These are phyloP conservation scores for Ormosia semicastrata DNA, from an alignment of 306 rosid species.

Conservation along the genomic window DNA sequence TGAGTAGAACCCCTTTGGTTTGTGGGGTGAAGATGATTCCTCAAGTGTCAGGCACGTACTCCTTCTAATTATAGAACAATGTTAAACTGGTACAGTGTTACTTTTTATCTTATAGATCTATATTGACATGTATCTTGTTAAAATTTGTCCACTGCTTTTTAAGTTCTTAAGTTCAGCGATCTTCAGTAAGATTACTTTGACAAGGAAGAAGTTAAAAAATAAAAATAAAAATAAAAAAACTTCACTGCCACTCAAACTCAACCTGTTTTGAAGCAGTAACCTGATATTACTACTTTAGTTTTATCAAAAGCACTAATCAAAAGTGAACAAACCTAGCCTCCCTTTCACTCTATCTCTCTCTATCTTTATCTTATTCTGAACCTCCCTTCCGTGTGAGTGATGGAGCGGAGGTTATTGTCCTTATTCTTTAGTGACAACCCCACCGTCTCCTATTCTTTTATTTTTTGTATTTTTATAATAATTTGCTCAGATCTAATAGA, in stretches of 20 bases:
- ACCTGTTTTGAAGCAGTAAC: background rate
- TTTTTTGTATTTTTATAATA: no score
- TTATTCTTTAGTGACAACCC: no score
- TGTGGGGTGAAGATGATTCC: background rate
- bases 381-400: no score
- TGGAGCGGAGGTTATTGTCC: no score
- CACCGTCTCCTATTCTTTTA: no score
- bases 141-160: background rate
- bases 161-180: background rate
- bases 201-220: background rate
- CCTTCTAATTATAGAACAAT: background rate
- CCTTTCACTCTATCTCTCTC: no score
- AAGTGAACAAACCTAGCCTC: no score
- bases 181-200: background rate
- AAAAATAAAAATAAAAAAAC: background rate
- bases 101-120: background rate
- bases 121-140: background rate
- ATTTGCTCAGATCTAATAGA: no score
- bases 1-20: no score
- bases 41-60: background rate
- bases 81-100: background rate
- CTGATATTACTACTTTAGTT: background rate
- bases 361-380: no score
- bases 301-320: no score
- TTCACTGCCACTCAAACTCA: background rate